Percentiles rank a stretch among this genome's conserved stretches.
phyloP scores from a whole-genome alignment of 768 basidiomycete genomes.

The Galerina sulciceps region DNA sequence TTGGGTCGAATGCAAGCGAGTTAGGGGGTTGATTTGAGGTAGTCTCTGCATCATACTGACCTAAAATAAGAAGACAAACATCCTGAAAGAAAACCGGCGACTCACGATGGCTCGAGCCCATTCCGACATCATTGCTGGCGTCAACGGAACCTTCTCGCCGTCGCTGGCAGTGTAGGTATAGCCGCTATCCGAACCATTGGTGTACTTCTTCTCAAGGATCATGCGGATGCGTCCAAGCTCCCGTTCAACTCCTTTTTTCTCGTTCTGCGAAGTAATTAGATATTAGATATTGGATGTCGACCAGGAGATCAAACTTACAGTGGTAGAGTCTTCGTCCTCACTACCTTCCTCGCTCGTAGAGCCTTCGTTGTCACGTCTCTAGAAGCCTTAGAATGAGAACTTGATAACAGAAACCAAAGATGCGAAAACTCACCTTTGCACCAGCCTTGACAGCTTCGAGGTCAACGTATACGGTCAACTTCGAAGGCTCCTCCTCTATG shows the following conservation, averaged over 20 bases:
- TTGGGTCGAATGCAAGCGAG: slow-evolving; percentile 9
- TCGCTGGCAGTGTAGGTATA: slow-evolving; percentile 8
- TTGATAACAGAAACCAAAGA: not conserved
- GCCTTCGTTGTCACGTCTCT: not conserved
- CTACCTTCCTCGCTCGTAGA: not conserved
- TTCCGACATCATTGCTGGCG: slow-evolving; percentile 13
- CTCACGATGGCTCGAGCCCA: slow-evolving; percentile 15
- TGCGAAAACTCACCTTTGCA: not conserved
- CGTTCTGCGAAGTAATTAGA: slow-evolving; percentile 1
- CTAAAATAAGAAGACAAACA: not conserved
- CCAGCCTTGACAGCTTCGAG: slow-evolving; percentile 15
- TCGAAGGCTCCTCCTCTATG: slow-evolving; percentile 4
- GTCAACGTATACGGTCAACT: slow-evolving; percentile 16
- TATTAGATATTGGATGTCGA: not conserved
- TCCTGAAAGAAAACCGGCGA: not conserved
- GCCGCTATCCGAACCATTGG: slow-evolving; percentile 4
- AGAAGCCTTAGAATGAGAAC: not conserved
- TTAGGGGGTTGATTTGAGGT: slow-evolving; percentile 4
- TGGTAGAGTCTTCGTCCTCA: not conserved
- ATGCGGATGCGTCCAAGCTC: slow-evolving; percentile 9
- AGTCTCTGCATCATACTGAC: slow-evolving; percentile 7
- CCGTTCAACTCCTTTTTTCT: not conserved
- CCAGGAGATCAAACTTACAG: not conserved
- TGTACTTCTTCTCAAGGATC: slow-evolving; percentile 13
- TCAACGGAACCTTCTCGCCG: slow-evolving; percentile 9